Conservation (phyloP, 192 early-diverging fungal species). For the Tieghemiomyces parasiticus region DNA sequence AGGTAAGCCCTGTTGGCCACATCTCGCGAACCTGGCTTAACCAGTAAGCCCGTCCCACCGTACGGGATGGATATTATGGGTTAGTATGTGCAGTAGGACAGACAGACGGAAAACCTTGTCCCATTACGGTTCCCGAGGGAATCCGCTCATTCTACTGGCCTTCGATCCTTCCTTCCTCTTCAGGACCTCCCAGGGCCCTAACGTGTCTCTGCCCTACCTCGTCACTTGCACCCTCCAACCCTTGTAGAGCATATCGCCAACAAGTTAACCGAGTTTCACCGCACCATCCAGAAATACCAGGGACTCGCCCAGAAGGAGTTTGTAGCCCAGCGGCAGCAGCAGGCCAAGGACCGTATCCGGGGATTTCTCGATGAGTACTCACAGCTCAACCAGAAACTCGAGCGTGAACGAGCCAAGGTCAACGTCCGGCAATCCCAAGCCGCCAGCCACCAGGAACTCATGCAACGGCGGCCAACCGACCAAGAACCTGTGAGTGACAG, state of each 20-base stretch:
- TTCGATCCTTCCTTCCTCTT: background rate
- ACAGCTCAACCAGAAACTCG: background rate
- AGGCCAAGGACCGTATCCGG: slow-evolving; percentile 1
- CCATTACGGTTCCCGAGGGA: no score
- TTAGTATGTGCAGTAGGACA: no score
- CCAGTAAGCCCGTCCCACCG: background rate
- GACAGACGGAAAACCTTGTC: no score
- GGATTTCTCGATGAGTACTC: background rate
- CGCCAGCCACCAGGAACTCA: background rate
- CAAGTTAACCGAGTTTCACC: background rate
- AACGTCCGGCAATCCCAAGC: background rate
- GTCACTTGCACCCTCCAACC: no score
- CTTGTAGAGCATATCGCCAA: no score
- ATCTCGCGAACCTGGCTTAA: background rate
- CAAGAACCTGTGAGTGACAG: no score
- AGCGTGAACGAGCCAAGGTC: background rate
- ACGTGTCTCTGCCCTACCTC: no score
- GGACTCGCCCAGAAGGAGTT: background rate
- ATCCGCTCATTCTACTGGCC: background rate
- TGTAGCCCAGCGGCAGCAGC: background rate
- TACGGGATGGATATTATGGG: no score
- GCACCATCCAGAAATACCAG: background rate
- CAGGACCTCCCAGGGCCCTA: no score
- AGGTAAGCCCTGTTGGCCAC: background rate
- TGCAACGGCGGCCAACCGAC: background rate